A percentile compares a stretch with the other conserved stretches of the same genome.
Conservation (phyloP, 768 basidiomycete species). For the Panaeolus cyanescens region DNA sequence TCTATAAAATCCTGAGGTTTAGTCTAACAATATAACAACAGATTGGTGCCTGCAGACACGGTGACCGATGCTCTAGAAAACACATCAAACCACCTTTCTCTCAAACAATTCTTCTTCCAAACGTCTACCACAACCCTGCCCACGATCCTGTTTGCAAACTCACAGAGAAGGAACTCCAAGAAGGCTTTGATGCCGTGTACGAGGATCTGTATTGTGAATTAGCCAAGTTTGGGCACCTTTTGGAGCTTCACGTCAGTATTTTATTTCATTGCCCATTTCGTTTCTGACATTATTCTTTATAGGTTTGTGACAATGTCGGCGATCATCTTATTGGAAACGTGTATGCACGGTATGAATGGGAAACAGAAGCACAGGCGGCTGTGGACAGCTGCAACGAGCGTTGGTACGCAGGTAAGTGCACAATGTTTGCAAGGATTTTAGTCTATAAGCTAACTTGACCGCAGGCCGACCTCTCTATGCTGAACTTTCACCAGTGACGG, state of each 20-base stretch:
- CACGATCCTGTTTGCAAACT: conserved; percentile 91
- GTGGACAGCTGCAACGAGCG: conserved; percentile 93
- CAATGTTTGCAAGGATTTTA: conserved; percentile 9
- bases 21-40: conserved; percentile 25
- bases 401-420: conserved; percentile 89
- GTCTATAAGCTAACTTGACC: not conserved
- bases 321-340: conserved; percentile 98
- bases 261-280: conserved; percentile 3
- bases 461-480: conserved; percentile 91
- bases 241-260: conserved; percentile 86
- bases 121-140: conserved; percentile 98
- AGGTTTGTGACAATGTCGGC: conserved; percentile 99
- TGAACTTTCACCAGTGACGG: conserved; percentile 97
- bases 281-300: conserved; percentile 7
- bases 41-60: conserved; percentile 99
- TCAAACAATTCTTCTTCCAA: conserved; percentile 93
- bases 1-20: not conserved
- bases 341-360: conserved; percentile 98
- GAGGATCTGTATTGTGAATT: conserved; percentile 96
- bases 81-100: conserved; percentile 98
- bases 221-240: conserved; percentile 90
- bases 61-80: conserved; percentile 97
- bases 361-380: conserved; percentile 93
- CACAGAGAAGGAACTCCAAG: conserved; percentile 84
- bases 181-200: conserved; percentile 92